Evolutionary conservation across 371 early-diverging fungal genomes (phyloP).

Genomic region (Mucor piriformis): DNA sequence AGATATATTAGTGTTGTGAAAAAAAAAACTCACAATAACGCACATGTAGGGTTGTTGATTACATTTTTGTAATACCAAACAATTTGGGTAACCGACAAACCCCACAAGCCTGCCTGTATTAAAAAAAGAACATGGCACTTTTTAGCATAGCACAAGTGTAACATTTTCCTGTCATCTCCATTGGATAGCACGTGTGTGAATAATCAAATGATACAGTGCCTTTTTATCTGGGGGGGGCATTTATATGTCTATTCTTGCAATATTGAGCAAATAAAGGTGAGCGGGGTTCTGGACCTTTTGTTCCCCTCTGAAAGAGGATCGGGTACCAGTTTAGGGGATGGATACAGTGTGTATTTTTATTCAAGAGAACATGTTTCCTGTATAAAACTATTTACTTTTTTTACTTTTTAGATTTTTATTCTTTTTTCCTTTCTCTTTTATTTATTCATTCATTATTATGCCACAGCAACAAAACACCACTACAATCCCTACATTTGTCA

Average conservation of each 20-base stretch:
- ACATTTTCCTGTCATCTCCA: not conserved
- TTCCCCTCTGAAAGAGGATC: constrained; percentile 1
- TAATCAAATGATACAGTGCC: not conserved
- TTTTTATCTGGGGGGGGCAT: no score
- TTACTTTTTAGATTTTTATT: constrained; percentile 3
- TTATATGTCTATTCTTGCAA: no score
- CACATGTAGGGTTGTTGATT: no score
- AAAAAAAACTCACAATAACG: no score
- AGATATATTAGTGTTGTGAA: no score
- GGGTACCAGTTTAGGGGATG: constrained; percentile 15
- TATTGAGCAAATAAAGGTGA: not conserved
- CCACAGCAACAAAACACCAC: constrained; percentile 16
- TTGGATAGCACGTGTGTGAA: not conserved
- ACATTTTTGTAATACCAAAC: no score
- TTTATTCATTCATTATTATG: constrained; percentile 12
- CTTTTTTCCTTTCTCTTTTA: not conserved
- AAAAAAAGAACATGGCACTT: no score
- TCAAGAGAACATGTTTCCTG: constrained; percentile 1
- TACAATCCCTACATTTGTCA: constrained; percentile 29
- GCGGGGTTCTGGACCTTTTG: not conserved
- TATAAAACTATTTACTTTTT: constrained; percentile 12
- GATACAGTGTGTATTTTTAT: not conserved
- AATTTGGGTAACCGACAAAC: no score
- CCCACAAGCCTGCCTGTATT: no score
- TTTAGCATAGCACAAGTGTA: not conserved